A percentile compares a stretch with the other conserved stretches of the same genome.
Evolutionary conservation across 768 basidiomycete species (phyloP).

Genomic region (Omphalotus guepiniiformis): DNA sequence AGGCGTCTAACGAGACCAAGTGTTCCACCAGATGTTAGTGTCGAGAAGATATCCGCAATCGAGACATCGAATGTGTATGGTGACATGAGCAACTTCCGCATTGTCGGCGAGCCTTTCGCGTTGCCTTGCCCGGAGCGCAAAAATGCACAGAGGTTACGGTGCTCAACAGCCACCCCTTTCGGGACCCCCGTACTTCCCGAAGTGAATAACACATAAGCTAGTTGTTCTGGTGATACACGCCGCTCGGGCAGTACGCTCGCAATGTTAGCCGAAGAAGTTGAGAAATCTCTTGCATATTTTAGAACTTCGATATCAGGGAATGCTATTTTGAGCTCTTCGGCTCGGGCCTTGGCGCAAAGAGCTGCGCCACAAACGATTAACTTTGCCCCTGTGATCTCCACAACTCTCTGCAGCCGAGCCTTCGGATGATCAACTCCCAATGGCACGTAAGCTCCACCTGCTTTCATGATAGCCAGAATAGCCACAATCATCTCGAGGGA

Average conservation of each 20-base stretch:
- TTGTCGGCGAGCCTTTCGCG: neutral
- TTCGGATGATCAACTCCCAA: slow-evolving; percentile 26
- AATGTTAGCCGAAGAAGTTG: no score
- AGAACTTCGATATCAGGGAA: neutral
- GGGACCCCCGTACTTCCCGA: slow-evolving; percentile 19
- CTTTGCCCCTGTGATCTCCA: neutral
- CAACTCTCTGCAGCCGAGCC: slow-evolving; percentile 19
- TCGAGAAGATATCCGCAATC: slow-evolving; percentile 16
- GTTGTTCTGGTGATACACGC: slow-evolving; percentile 16
- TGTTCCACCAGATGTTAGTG: slow-evolving; percentile 17
- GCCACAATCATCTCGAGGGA: slow-evolving; percentile 16
- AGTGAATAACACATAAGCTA: slow-evolving; percentile 22
- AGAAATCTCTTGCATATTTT: no score
- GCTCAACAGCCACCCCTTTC: slow-evolving; percentile 19
- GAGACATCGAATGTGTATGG: slow-evolving; percentile 26
- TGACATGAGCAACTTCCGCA: slow-evolving; percentile 19
- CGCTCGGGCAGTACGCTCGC: neutral
- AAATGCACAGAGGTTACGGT: slow-evolving; percentile 17
- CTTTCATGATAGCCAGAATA: slow-evolving; percentile 27
- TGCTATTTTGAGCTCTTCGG: neutral
- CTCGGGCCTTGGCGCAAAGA: no score
- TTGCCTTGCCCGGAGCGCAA: slow-evolving; percentile 17
- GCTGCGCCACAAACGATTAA: neutral
- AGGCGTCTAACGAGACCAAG: slow-evolving; percentile 16
- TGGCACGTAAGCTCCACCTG: slow-evolving; percentile 23